Percentiles rank a stretch among this genome's conserved stretches.
These are phyloP conservation scores for Colletotrichum theobromicola DNA, from an alignment of 2,329 filamentous ascomycete species.

Conservation along the genomic window DNA sequence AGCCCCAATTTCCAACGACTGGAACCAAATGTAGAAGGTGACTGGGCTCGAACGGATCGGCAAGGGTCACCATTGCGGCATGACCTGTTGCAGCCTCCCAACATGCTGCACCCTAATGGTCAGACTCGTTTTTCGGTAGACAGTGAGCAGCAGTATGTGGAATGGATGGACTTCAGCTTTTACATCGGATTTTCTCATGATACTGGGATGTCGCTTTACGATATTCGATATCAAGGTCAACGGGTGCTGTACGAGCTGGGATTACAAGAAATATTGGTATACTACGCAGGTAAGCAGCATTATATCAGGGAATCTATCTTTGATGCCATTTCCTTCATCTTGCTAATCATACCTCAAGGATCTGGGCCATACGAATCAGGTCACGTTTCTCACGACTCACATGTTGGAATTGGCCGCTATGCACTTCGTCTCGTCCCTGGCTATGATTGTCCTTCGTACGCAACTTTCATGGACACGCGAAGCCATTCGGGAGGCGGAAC, in stretches of 20 bases:
- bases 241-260: conserved; percentile 61
- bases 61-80: conserved; percentile 37
- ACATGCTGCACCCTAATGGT: conserved; percentile 34
- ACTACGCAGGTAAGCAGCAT: conserved; percentile 60
- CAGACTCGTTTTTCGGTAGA: conserved; percentile 47
- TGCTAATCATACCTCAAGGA: too few relatives aligned
- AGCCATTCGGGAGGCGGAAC: conserved; percentile 49
- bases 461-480: conserved; percentile 53
- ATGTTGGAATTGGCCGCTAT: conserved; percentile 52
- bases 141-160: conserved; percentile 45
- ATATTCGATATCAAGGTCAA: conserved; percentile 60
- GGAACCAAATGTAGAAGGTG: conserved; percentile 50
- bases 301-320: too few relatives aligned
- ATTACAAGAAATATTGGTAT: conserved; percentile 63
- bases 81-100: conserved; percentile 34
- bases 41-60: conserved; percentile 49
- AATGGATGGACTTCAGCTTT: conserved; percentile 59
- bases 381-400: conserved; percentile 51
- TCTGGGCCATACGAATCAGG: conserved; percentile 53
- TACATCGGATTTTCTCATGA: conserved; percentile 55
- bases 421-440: conserved; percentile 50
- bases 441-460: conserved; percentile 57
- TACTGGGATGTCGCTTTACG: conserved; percentile 52
- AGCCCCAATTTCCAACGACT: conserved; percentile 50
- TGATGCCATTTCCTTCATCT: too few relatives aligned